Conservation (phyloP, 2,329 filamentous ascomycete genomes). For the Ophiocordyceps unilateralis region DNA sequence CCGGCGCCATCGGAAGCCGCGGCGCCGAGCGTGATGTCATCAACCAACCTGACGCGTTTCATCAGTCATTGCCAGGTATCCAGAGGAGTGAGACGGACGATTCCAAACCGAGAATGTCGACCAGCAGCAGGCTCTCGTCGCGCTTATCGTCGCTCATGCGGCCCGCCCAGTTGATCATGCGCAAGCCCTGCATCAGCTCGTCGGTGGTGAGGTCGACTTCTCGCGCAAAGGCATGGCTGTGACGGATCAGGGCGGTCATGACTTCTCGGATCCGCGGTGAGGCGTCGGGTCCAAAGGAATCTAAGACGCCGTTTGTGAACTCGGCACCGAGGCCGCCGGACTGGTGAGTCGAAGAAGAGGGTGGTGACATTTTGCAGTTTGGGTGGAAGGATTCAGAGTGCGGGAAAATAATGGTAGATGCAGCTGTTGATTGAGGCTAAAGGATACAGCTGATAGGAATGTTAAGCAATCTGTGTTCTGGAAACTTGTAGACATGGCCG, state of each 20-base stretch:
- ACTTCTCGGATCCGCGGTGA: constrained; percentile 50
- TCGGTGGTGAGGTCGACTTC: constrained; percentile 66
- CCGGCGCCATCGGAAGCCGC: constrained; percentile 22
- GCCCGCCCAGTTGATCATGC: constrained; percentile 40
- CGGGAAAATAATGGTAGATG: too few species aligned
- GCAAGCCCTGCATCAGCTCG: constrained; percentile 60
- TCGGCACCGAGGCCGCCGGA: constrained; percentile 21
- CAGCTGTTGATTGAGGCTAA: too few species aligned
- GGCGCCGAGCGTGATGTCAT: constrained; percentile 59
- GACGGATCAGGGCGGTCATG: constrained; percentile 49
- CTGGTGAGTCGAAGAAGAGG: too few species aligned
- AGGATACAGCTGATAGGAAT: too few species aligned
- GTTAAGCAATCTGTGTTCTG: too few species aligned
- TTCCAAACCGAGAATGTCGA: constrained; percentile 59
- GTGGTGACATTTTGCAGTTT: too few species aligned
- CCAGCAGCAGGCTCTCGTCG: constrained; percentile 59
- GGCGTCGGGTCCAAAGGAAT: constrained; percentile 56
- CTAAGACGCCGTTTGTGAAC: constrained; percentile 60
- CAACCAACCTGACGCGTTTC: constrained; percentile 38
- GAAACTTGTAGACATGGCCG: too few species aligned
- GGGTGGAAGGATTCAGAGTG: too few species aligned
- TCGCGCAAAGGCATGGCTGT: constrained; percentile 67
- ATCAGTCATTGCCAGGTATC: background rate
- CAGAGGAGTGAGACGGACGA: constrained; percentile 23
- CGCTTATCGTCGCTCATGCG: constrained; percentile 50